phyloP scores from a whole-genome alignment of 768 basidiomycete genomes.

The Clathrus columnatus region DNA sequence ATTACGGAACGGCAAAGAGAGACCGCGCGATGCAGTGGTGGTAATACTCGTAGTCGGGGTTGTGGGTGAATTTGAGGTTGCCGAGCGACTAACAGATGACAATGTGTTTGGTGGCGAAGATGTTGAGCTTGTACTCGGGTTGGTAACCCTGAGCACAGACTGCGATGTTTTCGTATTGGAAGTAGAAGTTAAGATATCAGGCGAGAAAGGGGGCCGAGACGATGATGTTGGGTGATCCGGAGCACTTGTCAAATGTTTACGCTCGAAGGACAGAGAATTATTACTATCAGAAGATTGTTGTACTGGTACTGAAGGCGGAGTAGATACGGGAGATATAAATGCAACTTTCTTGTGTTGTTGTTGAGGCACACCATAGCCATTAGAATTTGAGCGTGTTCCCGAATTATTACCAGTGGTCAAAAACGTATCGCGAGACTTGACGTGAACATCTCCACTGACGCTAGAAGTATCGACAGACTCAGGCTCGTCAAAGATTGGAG shows the following conservation, averaged over 20 bases:
- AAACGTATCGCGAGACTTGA: constrained; percentile 22
- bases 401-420: background rate
- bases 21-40: constrained; percentile 47
- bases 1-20: constrained; percentile 35
- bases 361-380: constrained; percentile 37
- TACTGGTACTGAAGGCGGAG: constrained; percentile 36
- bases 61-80: constrained; percentile 29
- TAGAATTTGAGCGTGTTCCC: constrained; percentile 29
- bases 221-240: constrained; percentile 27
- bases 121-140: constrained; percentile 22
- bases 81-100: background rate
- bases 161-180: background rate
- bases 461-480: constrained; percentile 25
- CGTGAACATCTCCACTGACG: constrained; percentile 29
- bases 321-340: constrained; percentile 75
- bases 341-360: constrained; percentile 65
- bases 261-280: background rate
- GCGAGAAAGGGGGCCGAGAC: constrained; percentile 31
- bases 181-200: constrained; percentile 14
- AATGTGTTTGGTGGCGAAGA: constrained; percentile 5
- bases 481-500: constrained; percentile 36
- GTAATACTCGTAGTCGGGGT: constrained; percentile 26
- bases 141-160: constrained; percentile 9
- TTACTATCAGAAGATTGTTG: background rate
- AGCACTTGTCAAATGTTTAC: background rate